phyloP scores from a whole-genome alignment of 768 basidiomycete species.

The Hericium coralloides region DNA sequence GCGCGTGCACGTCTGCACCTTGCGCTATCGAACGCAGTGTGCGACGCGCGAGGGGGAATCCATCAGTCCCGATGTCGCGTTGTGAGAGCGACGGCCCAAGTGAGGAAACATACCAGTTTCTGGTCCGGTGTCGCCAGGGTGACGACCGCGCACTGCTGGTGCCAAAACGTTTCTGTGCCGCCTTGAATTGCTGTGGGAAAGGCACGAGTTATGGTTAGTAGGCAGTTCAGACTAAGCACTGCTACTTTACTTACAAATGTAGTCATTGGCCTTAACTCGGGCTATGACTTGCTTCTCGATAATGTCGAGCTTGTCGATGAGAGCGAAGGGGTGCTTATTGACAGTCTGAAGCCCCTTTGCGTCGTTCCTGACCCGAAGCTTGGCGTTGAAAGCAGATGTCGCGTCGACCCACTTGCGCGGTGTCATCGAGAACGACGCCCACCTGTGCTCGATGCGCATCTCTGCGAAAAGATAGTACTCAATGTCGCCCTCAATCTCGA shows the following conservation, averaged over 20 bases:
- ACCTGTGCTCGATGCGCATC: slow-evolving; percentile 4
- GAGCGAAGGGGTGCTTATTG: slow-evolving; percentile 8
- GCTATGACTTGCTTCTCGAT: slow-evolving; percentile 4
- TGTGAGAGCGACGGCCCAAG: not conserved
- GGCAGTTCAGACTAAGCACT: too few relatives aligned
- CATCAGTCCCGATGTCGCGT: not conserved
- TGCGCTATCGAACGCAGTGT: not conserved
- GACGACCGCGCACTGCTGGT: slow-evolving; percentile 3
- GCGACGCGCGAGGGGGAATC: too few relatives aligned
- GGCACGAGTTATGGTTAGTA: too few relatives aligned
- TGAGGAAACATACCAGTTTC: not conserved
- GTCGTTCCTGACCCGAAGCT: not conserved
- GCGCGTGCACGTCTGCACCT: not conserved
- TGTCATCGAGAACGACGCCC: slow-evolving; percentile 14
- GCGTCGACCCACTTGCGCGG: too few relatives aligned
- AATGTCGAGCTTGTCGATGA: slow-evolving; percentile 7
- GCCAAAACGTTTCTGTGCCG: not conserved
- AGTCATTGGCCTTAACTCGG: not conserved
- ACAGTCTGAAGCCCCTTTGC: not conserved
- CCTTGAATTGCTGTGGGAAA: too few relatives aligned
- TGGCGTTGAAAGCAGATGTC: slow-evolving; percentile 4
- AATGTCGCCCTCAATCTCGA: not conserved
- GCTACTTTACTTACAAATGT: not conserved
- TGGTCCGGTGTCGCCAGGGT: not conserved
- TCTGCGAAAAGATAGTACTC: slow-evolving; percentile 13